These are phyloP conservation scores for Marasmius fiardii DNA, from an alignment of 1,284 basidiomycete genomes.

Conservation along the genomic window DNA sequence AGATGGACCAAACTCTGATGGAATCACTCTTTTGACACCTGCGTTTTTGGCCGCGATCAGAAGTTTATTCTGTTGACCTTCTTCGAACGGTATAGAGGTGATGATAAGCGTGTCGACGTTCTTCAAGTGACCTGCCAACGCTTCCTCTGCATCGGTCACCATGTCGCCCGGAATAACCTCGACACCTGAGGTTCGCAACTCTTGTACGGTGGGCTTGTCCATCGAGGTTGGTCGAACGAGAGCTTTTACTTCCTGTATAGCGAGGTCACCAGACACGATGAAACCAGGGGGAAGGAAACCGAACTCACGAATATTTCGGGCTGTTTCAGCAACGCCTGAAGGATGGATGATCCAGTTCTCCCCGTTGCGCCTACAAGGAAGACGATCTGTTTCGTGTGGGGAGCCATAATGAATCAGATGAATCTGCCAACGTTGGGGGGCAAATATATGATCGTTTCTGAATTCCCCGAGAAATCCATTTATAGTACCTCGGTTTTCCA, in stretches of 20 bases:
- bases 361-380: conserved; percentile 3
- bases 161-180: conserved; percentile 1
- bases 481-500: too few species aligned
- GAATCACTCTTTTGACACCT: conserved; percentile 8
- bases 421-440: too few species aligned
- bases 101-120: conserved; percentile 3
- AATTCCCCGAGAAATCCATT: too few species aligned
- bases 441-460: too few species aligned
- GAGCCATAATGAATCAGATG: too few species aligned
- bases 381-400: not conserved
- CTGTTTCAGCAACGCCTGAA: not conserved
- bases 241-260: not conserved
- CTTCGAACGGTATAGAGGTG: not conserved
- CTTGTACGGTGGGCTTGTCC: not conserved
- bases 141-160: not conserved
- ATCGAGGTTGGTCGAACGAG: conserved; percentile 2
- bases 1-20: conserved; percentile 6
- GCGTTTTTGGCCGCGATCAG: conserved; percentile 7
- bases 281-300: not conserved
- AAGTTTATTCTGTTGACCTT: conserved; percentile 1
- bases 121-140: not conserved
- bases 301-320: not conserved
- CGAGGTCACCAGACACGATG: not conserved
- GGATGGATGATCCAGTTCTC: not conserved
- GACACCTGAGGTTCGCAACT: not conserved